Conservation (phyloP, 2,329 filamentous ascomycete genomes). For the Aspergillus phoenicis region DNA sequence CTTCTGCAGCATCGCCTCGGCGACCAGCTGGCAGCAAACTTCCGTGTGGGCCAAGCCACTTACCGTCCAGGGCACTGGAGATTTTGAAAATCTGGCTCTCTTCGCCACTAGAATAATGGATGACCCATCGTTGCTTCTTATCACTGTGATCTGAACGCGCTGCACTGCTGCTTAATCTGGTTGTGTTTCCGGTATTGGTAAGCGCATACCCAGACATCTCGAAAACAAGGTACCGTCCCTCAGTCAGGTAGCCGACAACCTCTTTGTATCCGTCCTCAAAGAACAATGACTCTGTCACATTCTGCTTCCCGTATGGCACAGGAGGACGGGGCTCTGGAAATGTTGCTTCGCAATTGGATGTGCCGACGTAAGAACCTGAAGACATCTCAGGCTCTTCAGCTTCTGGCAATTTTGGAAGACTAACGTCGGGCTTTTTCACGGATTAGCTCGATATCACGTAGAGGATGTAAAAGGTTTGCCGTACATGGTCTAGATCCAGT, state of each 20-base stretch:
- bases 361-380: conserved; percentile 50
- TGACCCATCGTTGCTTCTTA: conserved; percentile 53
- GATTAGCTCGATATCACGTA: background rate
- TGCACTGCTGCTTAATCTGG: conserved; percentile 22
- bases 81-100: conserved; percentile 43
- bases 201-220: conserved; percentile 52
- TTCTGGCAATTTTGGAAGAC: conserved; percentile 51
- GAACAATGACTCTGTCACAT: conserved; percentile 36
- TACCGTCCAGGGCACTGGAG: conserved; percentile 46
- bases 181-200: conserved; percentile 31
- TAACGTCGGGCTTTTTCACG: conserved; percentile 49
- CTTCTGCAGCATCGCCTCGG: conserved; percentile 26
- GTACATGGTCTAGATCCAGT: conserved; percentile 47
- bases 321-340: conserved; percentile 44
- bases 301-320: conserved; percentile 53
- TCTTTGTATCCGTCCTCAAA: conserved; percentile 60
- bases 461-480: background rate
- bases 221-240: conserved; percentile 58
- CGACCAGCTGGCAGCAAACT: conserved; percentile 24
- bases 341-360: conserved; percentile 47
- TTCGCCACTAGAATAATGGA: conserved; percentile 44
- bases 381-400: conserved; percentile 49
- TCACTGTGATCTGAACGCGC: conserved; percentile 42
- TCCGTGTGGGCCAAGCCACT: conserved; percentile 36
- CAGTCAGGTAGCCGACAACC: conserved; percentile 55